phyloP scores from a whole-genome alignment of 768 basidiomycete species.

The Hericium erinaceus region DNA sequence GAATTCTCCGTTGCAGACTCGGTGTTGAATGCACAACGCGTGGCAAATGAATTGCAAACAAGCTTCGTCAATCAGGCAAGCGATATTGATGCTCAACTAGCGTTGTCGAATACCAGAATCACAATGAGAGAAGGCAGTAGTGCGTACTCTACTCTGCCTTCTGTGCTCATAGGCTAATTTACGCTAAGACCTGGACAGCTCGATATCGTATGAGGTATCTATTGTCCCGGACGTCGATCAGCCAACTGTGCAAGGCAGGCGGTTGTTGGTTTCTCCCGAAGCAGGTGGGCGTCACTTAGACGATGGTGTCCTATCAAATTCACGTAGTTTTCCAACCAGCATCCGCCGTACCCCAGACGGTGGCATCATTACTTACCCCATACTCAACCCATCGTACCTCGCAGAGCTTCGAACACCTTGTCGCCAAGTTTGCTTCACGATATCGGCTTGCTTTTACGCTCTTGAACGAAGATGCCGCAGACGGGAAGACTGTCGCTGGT shows the following conservation, averaged over 20 bases:
- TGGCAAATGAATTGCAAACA: background rate
- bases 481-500: slow-evolving; percentile 43
- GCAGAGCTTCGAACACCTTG: slow-evolving; percentile 33
- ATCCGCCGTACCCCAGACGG: slow-evolving; percentile 19
- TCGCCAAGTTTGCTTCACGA: slow-evolving; percentile 69
- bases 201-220: background rate
- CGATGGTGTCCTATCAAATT: background rate
- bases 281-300: slow-evolving; percentile 2
- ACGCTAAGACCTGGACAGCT: background rate
- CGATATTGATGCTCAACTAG: background rate
- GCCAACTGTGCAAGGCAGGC: background rate
- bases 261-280: background rate
- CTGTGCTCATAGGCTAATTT: background rate
- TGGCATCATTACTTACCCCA: slow-evolving; percentile 32
- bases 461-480: slow-evolving; percentile 80
- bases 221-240: background rate
- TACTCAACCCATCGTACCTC: slow-evolving; percentile 33
- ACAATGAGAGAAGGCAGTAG: background rate
- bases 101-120: background rate
- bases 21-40: background rate
- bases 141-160: no score
- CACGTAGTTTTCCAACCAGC: background rate
- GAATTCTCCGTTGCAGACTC: background rate
- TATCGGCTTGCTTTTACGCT: slow-evolving; percentile 90
- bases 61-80: background rate